A percentile compares a stretch with the other conserved stretches of the same genome.
Conservation (phyloP, 345 rosid species). For the Eucalyptus coolabah region DNA sequence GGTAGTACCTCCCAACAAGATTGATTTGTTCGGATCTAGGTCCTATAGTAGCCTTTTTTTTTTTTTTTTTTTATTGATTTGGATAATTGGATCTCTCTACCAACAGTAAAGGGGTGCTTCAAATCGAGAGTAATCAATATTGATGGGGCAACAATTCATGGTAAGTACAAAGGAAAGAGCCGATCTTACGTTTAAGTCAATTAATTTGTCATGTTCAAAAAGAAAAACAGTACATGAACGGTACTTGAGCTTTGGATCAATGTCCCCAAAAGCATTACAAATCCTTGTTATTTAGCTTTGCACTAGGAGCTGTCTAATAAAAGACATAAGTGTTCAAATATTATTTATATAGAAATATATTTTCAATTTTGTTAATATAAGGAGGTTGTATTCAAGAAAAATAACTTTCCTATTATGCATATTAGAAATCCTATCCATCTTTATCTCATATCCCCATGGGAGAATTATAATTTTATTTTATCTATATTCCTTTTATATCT, state of each 20-base stretch:
- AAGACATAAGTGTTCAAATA: not conserved
- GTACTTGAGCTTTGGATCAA: not conserved
- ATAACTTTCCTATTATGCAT: too few relatives aligned
- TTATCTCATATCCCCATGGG: accelerated
- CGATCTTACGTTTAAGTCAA: not conserved
- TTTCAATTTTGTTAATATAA: too few relatives aligned
- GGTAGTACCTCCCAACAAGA: not conserved
- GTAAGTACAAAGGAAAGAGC: not conserved
- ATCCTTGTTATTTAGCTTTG: not conserved
- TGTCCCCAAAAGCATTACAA: not conserved
- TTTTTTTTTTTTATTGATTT: not conserved
- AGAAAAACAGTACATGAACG: not conserved
- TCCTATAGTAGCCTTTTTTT: not conserved
- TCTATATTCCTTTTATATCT: too few relatives aligned
- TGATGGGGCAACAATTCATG: not conserved
- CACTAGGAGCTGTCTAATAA: not conserved
- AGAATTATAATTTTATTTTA: too few relatives aligned
- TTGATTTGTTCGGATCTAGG: not conserved
- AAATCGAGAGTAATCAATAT: not conserved
- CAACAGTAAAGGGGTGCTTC: not conserved
- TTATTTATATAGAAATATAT: too few relatives aligned
- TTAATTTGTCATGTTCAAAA: not conserved
- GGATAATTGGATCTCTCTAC: not conserved
- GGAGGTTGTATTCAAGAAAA: too few relatives aligned
- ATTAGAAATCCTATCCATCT: too few relatives aligned